These are phyloP conservation scores for Aspergillus texensis DNA, from an alignment of 2,329 filamentous ascomycete genomes.

Conservation along the genomic window DNA sequence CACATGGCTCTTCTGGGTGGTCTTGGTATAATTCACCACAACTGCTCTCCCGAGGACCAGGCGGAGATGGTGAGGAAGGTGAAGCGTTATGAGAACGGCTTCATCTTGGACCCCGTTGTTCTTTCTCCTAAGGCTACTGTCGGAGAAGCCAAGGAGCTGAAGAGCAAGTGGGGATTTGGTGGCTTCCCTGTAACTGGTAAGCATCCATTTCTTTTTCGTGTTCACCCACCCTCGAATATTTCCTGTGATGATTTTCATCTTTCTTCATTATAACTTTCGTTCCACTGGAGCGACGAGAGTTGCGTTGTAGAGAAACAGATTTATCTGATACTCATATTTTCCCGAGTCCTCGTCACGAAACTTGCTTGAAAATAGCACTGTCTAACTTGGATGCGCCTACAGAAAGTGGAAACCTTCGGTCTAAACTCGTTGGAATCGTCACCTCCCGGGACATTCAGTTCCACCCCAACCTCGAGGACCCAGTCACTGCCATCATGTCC, in stretches of 20 bases:
- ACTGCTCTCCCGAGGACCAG: conserved; percentile 96
- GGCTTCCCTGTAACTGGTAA: conserved; percentile 98
- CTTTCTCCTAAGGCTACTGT: conserved; percentile 86
- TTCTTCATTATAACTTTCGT: conserved; percentile 95
- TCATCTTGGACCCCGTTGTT: conserved; percentile 94
- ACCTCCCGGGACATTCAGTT: conserved; percentile 99
- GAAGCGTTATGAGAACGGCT: conserved; percentile 98
- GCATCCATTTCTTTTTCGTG: conserved; percentile 43
- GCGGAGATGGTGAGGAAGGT: conserved; percentile 99
- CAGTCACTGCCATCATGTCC: conserved; percentile 91
- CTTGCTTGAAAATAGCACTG: conserved; percentile 15
- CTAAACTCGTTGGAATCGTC: conserved; percentile 95
- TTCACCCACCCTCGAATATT: conserved; percentile 15
- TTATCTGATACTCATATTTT: conserved; percentile 48
- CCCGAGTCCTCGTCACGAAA: conserved; percentile 5
- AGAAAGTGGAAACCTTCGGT: conserved; percentile 92
- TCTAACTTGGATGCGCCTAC: conserved; percentile 23
- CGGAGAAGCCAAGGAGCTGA: conserved; percentile 85
- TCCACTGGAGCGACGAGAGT: conserved; percentile 92
- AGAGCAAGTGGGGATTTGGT: conserved; percentile 98
- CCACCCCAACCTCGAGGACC: conserved; percentile 71
- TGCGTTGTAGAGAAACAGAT: conserved; percentile 77
- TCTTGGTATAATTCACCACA: conserved; percentile 92
- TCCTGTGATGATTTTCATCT: conserved; percentile 71
- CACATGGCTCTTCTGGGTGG: conserved; percentile 68